Percentiles rank a stretch among this genome's conserved stretches.
These are phyloP conservation scores for Geotrichum klebahnii DNA, from an alignment of 1,139 yeast genomes.

Conservation along the genomic window DNA sequence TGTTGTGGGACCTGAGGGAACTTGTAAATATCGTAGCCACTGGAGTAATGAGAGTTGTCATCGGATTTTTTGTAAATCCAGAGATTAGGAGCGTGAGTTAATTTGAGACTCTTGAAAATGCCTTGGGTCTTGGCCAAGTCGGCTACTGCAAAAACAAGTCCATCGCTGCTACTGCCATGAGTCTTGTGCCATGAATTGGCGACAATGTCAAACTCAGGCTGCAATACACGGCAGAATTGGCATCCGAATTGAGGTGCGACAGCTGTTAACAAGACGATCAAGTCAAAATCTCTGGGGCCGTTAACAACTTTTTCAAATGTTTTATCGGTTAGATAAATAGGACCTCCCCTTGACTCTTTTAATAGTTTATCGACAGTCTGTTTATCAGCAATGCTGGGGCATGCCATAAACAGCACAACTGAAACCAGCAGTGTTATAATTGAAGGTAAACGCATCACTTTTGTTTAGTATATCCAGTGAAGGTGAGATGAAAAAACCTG, in stretches of 20 bases:
- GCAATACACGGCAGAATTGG: conserved; percentile 64
- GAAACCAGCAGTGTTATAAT: conserved; percentile 50
- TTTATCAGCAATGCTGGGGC: conserved; percentile 22
- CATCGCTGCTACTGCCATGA: conserved; percentile 43
- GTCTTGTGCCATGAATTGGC: conserved; percentile 56
- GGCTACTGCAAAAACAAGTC: conserved; percentile 65
- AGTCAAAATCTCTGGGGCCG: conserved; percentile 68
- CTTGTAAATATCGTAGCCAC: conserved; percentile 45
- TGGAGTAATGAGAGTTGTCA: conserved; percentile 31
- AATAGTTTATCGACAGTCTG: conserved; percentile 16
- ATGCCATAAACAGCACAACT: conserved; percentile 81
- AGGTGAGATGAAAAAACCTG: no score
- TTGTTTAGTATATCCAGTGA: no score
- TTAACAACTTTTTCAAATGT: conserved; percentile 57
- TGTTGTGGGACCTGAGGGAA: conserved; percentile 57
- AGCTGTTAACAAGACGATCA: conserved; percentile 69
- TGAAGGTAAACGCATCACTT: conserved; percentile 15
- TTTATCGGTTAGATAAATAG: conserved; percentile 48
- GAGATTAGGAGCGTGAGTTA: conserved; percentile 77
- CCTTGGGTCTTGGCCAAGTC: conserved; percentile 60
- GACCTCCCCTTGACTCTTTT: conserved; percentile 20
- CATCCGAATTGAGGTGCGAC: conserved; percentile 72
- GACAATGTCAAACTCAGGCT: conserved; percentile 60
- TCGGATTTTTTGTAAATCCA: conserved; percentile 61
- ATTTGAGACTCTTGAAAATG: conserved; percentile 50